Conservation (phyloP, 306 rosid species). For the Cucumis sativus region Cucumber_9930_V3 NC_026661.2:17158001-17158500, state of each 20-base stretch:
- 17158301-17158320: not conserved
- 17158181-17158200: slow-evolving; percentile 33
- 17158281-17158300: slow-evolving; percentile 3
- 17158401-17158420: not conserved
- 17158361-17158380: not conserved
- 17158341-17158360: not conserved
- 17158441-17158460: not conserved
- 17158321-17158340: slow-evolving; percentile 1
- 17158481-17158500: not conserved
- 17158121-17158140: slow-evolving; percentile 40
- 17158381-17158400: not conserved
- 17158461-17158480: not conserved
- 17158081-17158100: not conserved
- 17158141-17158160: slow-evolving; percentile 48
- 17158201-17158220: not conserved
- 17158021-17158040: not conserved
- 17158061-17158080: not conserved
- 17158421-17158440: not conserved
- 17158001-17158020: not conserved
- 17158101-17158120: not conserved
- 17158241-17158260: not conserved
- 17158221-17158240: not conserved
- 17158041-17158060: not conserved
- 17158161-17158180: slow-evolving; percentile 45
- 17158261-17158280: not conserved